Evolutionary conservation across 2,329 filamentous ascomycete species (phyloP).

Genomic region (Fusarium buharicum): DNA sequence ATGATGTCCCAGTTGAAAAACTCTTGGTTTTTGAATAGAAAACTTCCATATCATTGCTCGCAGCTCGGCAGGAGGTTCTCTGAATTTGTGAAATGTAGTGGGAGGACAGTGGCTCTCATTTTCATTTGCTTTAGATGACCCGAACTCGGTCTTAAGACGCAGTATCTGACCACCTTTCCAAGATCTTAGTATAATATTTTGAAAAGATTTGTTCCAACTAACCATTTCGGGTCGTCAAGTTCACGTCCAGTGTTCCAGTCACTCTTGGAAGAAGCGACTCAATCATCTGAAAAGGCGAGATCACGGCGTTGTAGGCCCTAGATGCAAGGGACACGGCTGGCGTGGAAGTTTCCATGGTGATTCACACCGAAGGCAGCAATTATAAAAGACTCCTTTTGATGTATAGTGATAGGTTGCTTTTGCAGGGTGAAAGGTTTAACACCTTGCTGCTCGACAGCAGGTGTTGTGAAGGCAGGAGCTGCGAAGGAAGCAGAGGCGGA

Average conservation of each 20-base stretch:
- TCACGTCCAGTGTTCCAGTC: neutral
- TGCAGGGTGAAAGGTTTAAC: neutral
- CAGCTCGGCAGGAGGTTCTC: neutral
- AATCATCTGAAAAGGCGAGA: neutral
- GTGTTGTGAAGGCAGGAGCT: neutral
- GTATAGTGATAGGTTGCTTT: neutral
- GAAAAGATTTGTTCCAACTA: neutral
- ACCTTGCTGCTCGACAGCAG: neutral
- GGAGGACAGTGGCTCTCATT: neutral
- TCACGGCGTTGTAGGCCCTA: neutral
- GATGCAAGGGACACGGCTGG: neutral
- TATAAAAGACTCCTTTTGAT: neutral
- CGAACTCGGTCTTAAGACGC: neutral
- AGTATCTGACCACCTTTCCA: neutral
- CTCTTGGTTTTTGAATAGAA: too few species aligned
- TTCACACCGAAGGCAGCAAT: neutral
- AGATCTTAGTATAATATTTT: neutral
- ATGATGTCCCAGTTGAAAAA: too few species aligned
- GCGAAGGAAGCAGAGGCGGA: neutral
- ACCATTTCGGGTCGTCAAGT: neutral
- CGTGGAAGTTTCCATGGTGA: neutral
- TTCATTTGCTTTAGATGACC: neutral
- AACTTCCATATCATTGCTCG: neutral
- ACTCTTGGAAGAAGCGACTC: neutral
- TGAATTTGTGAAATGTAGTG: slow-evolving; percentile 9